phyloP scores from a whole-genome alignment of 352 stramenopile species.

The Globisporangium canariense region DNA sequence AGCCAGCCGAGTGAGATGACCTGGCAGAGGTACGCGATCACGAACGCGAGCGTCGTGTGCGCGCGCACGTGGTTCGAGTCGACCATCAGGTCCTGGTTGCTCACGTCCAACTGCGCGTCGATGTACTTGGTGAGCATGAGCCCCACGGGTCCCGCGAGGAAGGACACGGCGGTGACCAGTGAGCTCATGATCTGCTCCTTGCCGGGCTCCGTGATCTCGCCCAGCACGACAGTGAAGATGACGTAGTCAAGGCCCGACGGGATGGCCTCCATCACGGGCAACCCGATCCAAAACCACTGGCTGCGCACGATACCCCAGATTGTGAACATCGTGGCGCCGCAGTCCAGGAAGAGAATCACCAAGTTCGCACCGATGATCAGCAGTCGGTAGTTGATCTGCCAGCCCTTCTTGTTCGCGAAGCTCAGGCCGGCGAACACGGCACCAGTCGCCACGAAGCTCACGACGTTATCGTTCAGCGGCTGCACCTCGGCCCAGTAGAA shows the following conservation, averaged over 20 bases:
- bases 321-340: constrained; percentile 40
- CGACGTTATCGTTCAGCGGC: constrained; percentile 53
- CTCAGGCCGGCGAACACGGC: constrained; percentile 28
- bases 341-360: constrained; percentile 37
- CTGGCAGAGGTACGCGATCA: constrained; percentile 37
- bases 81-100: constrained; percentile 27
- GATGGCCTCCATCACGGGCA: constrained; percentile 52
- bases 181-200: constrained; percentile 24
- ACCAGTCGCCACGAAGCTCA: constrained; percentile 39
- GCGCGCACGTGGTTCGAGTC: constrained; percentile 32
- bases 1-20: constrained; percentile 43
- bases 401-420: constrained; percentile 35
- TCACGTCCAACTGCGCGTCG: constrained; percentile 45
- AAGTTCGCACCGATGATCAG: constrained; percentile 34
- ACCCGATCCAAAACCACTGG: constrained; percentile 63
- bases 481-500: constrained; percentile 50
- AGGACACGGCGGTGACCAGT: constrained; percentile 47
- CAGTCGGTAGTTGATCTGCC: constrained; percentile 37
- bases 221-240: constrained; percentile 39
- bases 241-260: constrained; percentile 50
- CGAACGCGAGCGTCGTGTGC: constrained; percentile 32
- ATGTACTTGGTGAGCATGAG: constrained; percentile 51
- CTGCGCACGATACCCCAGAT: constrained; percentile 54
- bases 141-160: constrained; percentile 35
- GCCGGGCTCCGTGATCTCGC: constrained; percentile 40